These are phyloP conservation scores for Candida multigemmis DNA, from an alignment of 805 yeast genomes.

Conservation along the genomic window DNA sequence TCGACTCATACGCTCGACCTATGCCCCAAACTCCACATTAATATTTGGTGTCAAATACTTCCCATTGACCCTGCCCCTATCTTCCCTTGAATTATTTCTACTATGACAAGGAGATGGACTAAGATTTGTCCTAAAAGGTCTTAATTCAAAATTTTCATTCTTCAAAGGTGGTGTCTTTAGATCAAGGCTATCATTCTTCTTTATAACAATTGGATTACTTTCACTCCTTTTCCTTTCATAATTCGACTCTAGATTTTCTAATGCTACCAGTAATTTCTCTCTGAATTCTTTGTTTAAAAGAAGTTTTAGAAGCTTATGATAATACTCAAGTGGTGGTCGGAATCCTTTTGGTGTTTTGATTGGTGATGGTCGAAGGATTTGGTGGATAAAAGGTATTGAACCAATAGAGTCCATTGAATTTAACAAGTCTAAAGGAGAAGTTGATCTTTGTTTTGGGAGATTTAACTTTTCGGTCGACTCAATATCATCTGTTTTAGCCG, in stretches of 20 bases:
- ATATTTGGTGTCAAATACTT: constrained; percentile 14
- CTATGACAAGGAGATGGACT: constrained; percentile 31
- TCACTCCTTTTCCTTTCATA: constrained; percentile 13
- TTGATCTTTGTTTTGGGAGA: no score
- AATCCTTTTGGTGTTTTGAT: constrained; percentile 26
- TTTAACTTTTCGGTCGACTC: constrained; percentile 8
- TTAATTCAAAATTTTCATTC: constrained; percentile 23
- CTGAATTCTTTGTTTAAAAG: constrained; percentile 17
- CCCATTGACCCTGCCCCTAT: constrained; percentile 8
- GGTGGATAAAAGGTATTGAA: constrained; percentile 29
- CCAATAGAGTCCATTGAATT: constrained; percentile 29
- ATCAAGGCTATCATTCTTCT: no score
- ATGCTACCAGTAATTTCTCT: constrained; percentile 9
- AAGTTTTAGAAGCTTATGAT: constrained; percentile 15
- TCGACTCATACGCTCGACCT: no score
- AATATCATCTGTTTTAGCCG: constrained; percentile 2
- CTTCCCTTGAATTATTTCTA: no score
- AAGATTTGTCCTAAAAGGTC: constrained; percentile 32
- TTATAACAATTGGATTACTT: constrained; percentile 1
- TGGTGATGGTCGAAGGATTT: constrained; percentile 30
- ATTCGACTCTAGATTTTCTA: constrained; percentile 17
- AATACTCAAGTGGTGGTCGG: constrained; percentile 26
- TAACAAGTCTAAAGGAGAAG: no score
- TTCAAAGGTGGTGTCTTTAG: constrained; percentile 7
- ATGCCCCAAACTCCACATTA: no score